phyloP scores from a whole-genome alignment of 2,329 filamentous ascomycete species.

The Metarhizium rileyi region DNA sequence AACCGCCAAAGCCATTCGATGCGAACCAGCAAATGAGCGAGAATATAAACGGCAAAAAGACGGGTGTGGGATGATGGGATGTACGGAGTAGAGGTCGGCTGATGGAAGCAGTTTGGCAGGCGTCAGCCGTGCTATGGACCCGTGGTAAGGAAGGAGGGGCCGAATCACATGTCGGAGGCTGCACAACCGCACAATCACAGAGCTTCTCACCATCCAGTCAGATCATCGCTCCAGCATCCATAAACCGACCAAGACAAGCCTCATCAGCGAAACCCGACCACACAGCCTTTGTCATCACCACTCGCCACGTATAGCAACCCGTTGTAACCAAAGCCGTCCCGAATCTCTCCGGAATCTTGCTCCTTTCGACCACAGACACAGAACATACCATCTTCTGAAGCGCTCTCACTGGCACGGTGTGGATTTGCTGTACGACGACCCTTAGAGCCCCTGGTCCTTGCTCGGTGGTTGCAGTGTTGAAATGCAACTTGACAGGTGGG shows the following conservation, averaged over 20 bases:
- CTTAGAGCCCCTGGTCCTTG: background rate
- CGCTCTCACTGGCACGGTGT: background rate
- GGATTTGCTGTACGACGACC: background rate
- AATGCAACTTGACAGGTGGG: background rate
- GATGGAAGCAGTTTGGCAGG: background rate
- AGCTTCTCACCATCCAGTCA: background rate
- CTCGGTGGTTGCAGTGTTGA: too few relatives aligned
- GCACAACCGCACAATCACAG: background rate
- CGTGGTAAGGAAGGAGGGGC: background rate
- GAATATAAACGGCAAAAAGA: background rate
- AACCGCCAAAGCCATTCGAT: background rate
- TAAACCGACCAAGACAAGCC: conserved; percentile 1
- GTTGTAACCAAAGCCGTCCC: background rate
- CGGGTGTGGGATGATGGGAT: background rate
- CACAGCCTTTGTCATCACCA: background rate
- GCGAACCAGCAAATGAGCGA: background rate
- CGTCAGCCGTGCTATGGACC: background rate
- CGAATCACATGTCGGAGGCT: background rate
- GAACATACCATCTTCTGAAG: background rate
- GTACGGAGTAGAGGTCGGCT: background rate
- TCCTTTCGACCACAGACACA: background rate
- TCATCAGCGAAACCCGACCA: background rate
- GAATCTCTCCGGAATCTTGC: background rate
- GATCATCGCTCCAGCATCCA: background rate
- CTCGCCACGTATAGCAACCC: background rate